Conservation (phyloP, 1,139 yeast species). For the Candida pseudoviswanathii region DNA sequence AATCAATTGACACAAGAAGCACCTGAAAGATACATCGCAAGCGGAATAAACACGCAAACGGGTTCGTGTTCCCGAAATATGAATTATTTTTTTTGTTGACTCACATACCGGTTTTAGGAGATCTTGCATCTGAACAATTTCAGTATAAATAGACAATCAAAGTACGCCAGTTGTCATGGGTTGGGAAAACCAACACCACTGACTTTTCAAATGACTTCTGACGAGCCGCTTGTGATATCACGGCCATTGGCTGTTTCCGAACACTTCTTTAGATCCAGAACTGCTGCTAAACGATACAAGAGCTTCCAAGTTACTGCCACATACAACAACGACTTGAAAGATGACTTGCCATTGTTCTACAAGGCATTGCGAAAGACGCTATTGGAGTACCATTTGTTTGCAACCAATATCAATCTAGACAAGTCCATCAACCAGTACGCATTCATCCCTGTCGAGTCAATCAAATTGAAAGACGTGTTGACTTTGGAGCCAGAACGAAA, state of each 20-base stretch:
- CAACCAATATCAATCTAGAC: slow-evolving; percentile 31
- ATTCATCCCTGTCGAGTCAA: slow-evolving; percentile 27
- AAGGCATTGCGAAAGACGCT: slow-evolving; percentile 36
- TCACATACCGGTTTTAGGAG: too few species aligned
- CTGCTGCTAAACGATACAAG: slow-evolving; percentile 29
- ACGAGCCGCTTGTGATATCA: slow-evolving; percentile 9
- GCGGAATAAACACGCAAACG: too few species aligned
- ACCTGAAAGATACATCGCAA: too few species aligned
- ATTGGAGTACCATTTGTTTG: slow-evolving; percentile 37
- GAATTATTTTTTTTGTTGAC: too few species aligned
- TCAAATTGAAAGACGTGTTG: slow-evolving; percentile 29
- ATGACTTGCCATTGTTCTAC: slow-evolving; percentile 19
- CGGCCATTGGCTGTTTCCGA: slow-evolving; percentile 38
- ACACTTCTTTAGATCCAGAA: slow-evolving; percentile 38
- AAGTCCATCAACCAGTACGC: slow-evolving; percentile 15
- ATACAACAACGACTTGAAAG: slow-evolving; percentile 27
- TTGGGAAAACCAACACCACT: not conserved
- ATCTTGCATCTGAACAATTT: too few species aligned
- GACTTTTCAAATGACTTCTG: slow-evolving; percentile 1
- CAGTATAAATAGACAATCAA: too few species aligned
- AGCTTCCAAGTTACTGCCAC: slow-evolving; percentile 41
- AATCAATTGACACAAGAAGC: too few species aligned
- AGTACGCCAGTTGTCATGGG: too few species aligned
- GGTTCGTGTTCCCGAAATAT: too few species aligned
- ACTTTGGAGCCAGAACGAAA: slow-evolving; percentile 15